Evolutionary conservation across 306 rosid genomes (phyloP).

Genomic region (Ziziphus jujuba): DNA sequence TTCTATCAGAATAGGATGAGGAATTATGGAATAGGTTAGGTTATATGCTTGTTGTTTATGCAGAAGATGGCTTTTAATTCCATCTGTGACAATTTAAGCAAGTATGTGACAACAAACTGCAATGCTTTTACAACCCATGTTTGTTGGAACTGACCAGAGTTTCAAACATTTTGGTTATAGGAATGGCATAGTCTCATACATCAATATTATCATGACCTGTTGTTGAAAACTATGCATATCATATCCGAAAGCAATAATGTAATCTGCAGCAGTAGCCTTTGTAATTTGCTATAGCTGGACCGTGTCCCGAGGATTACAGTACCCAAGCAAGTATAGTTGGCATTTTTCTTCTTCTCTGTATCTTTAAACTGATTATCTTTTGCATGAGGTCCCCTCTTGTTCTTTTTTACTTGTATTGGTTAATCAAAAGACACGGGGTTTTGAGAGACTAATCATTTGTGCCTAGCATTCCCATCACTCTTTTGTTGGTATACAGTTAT

Average conservation of each 20-base stretch:
- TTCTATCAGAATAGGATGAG: not conserved
- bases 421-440: not conserved
- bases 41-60: conserved; percentile 3
- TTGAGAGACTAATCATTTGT: not conserved
- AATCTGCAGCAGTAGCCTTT: conserved; percentile 1
- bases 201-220: not conserved
- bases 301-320: conserved; percentile 17
- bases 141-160: not conserved
- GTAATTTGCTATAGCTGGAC: conserved; percentile 14
- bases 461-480: too few species aligned
- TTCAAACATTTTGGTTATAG: not conserved
- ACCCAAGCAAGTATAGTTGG: conserved; percentile 5
- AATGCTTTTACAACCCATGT: not conserved
- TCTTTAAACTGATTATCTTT: not conserved
- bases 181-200: conserved; percentile 1
- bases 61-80: too few species aligned
- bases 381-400: not conserved
- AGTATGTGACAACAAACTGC: not conserved
- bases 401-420: not conserved
- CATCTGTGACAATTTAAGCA: not conserved
- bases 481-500: too few species aligned
- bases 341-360: not conserved
- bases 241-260: not conserved
- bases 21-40: not conserved
- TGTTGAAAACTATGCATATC: conserved; percentile 2